Evolutionary conservation across 768 basidiomycete species (phyloP), one percentile per base, ranked within the genome.

Genomic region (Tulasnella sp.): DNA sequence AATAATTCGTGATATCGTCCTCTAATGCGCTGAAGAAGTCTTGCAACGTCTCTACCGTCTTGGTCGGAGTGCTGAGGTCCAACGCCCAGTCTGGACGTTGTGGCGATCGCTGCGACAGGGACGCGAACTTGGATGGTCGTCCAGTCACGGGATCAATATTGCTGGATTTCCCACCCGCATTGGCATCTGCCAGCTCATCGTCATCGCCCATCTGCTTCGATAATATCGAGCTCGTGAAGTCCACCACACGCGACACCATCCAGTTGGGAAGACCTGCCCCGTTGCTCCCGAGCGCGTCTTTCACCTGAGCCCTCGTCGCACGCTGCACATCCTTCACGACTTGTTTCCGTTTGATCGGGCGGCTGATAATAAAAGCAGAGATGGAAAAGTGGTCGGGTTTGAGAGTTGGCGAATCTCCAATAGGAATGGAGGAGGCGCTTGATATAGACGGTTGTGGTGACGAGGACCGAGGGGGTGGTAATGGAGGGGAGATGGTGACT

Each of bases 1-100:
- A 68, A 34, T 68, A 64, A 1, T 63, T 60, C 2, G 69, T 68
- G 61, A 88, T 67, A 64, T 86, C 86, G 49, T 82, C 79, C 64
- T 88, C 86, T 17, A 91, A 69, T 3, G 72, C 70, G 4, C 73
- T 70, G 67, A 88, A 87, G 66, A 95, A 87, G 43, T 79, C 78
- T 69, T 94, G 91, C 56, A 92, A 74, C 47, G 70, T 71, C n/a
- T 72, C 68, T 1, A 76, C 70, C 17, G 76, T 70, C 27, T 81
- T 60, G 7, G 70, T 65, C 1, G 72, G 68, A 58, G 69, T 65
- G 8, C 61, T 48, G 60, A 72, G 71, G 54, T 72, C 67, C 7
- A 45, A 34, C 23, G 44, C 42, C 30, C n/a, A 48, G 43, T 62
- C 52, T 11, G 23, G 24, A 23, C 45, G 3, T n/a, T 48, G 47